Evolutionary conservation across 2,329 filamentous ascomycete species (phyloP).

Genomic region (Stemphylium vesicarium): DNA sequence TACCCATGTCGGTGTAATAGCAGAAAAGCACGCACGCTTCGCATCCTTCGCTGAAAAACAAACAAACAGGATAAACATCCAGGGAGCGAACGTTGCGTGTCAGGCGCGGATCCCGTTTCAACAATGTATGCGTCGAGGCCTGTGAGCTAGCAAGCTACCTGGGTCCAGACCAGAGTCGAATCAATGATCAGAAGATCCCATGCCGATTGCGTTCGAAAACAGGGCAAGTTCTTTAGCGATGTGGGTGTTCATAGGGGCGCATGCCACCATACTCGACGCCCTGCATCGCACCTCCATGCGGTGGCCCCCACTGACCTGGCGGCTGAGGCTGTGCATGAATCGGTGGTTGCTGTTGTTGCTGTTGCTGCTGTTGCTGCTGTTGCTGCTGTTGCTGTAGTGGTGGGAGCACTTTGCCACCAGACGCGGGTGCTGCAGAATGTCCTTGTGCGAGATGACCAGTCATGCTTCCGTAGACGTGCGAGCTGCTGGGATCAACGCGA

Average conservation of each 20-base stretch:
- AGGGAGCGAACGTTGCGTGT: not conserved
- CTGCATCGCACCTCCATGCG: constrained; percentile 52
- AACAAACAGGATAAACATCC: not conserved
- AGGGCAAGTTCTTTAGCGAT: constrained; percentile 28
- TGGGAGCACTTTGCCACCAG: constrained; percentile 43
- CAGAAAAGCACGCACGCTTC: not conserved
- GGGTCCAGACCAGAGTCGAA: not conserved
- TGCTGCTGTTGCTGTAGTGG: constrained; percentile 43
- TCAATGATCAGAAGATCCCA: not conserved
- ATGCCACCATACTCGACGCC: constrained; percentile 56
- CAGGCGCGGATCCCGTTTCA: not conserved
- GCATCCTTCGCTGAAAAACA: not conserved
- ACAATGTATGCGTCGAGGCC: not conserved
- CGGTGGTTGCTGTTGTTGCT: constrained; percentile 10
- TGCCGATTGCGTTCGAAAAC: not conserved
- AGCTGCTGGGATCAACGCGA: constrained; percentile 53
- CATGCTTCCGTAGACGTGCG: constrained; percentile 57
- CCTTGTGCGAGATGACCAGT: constrained; percentile 53
- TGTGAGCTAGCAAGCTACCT: not conserved
- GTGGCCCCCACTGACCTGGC: constrained; percentile 43
- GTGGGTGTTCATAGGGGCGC: constrained; percentile 45
- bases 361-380: constrained; percentile 29
- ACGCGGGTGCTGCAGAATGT: constrained; percentile 37
- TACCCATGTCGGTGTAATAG: not conserved
- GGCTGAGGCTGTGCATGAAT: constrained; percentile 36